phyloP scores from a whole-genome alignment of 2,329 filamentous ascomycete species.

The Fusarium sp. region DNA sequence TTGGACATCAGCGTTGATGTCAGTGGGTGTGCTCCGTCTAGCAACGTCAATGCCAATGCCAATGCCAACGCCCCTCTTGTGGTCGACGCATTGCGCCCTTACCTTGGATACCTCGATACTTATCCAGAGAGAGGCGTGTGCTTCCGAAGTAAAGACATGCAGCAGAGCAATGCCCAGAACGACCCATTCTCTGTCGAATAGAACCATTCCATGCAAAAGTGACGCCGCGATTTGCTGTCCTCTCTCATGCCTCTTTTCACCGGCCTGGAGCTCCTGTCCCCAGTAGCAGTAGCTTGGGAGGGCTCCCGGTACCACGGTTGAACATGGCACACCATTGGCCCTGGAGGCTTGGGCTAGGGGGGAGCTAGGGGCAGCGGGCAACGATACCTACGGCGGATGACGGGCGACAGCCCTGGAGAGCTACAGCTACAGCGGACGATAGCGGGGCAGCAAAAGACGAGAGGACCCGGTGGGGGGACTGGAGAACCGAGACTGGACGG shows the following conservation, averaged over 20 bases:
- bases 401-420: slow-evolving; percentile 24
- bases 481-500: slow-evolving; percentile 2
- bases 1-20: slow-evolving; percentile 25
- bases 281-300: slow-evolving; percentile 26
- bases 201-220: background rate
- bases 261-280: slow-evolving; percentile 16
- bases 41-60: slow-evolving; percentile 11
- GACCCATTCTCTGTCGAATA: background rate
- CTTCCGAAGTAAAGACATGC: slow-evolving; percentile 4
- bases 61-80: slow-evolving; percentile 1
- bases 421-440: slow-evolving; percentile 12
- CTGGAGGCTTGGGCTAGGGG: slow-evolving; percentile 23
- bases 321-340: slow-evolving; percentile 32
- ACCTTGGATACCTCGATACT: background rate
- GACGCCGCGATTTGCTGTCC: slow-evolving; percentile 5
- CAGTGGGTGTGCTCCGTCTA: background rate
- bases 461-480: slow-evolving; percentile 14
- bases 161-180: background rate
- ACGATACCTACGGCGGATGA: slow-evolving; percentile 20
- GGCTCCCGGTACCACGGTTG: slow-evolving; percentile 35
- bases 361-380: slow-evolving; percentile 9
- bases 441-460: slow-evolving; percentile 1
- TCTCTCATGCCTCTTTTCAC: slow-evolving; percentile 5
- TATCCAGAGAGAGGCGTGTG: background rate
- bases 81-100: background rate